These are phyloP conservation scores for Phytopythium boreale DNA, from an alignment of 352 stramenopile species.

Conservation along the genomic window DNA sequence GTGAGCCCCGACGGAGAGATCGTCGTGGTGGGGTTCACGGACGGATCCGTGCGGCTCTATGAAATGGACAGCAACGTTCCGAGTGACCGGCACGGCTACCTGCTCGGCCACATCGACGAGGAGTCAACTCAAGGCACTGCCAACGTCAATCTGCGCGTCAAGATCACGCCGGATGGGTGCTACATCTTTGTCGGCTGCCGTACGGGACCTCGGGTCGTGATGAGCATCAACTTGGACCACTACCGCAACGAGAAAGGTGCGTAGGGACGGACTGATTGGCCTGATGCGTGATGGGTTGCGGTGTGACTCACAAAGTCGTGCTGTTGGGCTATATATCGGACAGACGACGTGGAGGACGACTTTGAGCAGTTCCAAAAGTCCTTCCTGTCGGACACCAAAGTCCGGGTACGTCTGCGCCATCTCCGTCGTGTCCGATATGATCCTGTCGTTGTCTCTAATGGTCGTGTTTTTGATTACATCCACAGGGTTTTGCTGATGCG, in stretches of 20 bases:
- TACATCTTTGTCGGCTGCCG: conserved; percentile 84
- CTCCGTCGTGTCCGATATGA: not conserved
- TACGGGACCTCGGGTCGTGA: conserved; percentile 58
- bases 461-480: not conserved
- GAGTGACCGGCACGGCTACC: conserved; percentile 76
- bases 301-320: not conserved
- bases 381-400: conserved; percentile 51
- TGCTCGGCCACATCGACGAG: conserved; percentile 80
- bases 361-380: conserved; percentile 80
- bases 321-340: not conserved
- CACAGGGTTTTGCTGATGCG: conserved; percentile 73
- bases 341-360: conserved; percentile 77
- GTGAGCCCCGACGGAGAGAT: conserved; percentile 77
- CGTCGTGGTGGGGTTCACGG: conserved; percentile 77
- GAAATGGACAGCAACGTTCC: conserved; percentile 85
- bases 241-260: conserved; percentile 82
- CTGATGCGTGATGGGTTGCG: not conserved
- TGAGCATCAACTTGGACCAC: conserved; percentile 81
- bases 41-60: conserved; percentile 75
- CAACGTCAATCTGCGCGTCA: conserved; percentile 61
- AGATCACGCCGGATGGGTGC: conserved; percentile 70
- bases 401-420: conserved; percentile 42
- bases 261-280: conserved; percentile 3
- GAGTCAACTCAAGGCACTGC: conserved; percentile 50
- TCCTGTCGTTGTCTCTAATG: not conserved